Base-by-base conservation (phyloP, 306 rosid genomes). In the Castanea sativa region DNA sequence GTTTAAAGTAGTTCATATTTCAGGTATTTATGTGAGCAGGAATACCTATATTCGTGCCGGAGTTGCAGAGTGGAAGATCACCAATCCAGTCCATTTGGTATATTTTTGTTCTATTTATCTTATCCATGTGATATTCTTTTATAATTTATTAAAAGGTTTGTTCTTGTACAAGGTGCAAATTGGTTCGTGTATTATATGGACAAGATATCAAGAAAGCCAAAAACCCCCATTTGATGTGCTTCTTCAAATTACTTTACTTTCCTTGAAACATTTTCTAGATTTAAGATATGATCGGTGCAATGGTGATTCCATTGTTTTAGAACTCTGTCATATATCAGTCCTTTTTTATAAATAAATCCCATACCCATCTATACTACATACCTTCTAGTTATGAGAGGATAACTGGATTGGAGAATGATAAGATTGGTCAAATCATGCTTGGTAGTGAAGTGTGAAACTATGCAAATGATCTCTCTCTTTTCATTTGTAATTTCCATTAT, bases 81-180 rank as follows among this genome's bases (percentile, higher is more conserved):
- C 91, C 71, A 95, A 95, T 87, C 99, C 98, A 13, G 96, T 95
- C 79, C 98, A 95, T 53, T 79, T 95, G 92, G 99, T 94, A 94
- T 74, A 87, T 75, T 72, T 35, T 33, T 79, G 27, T 74, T 78
- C 67, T 60, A 68, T 55, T 60, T 32, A 32, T 61, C 32, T 56
- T 33, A 59, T 69, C 7, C 60, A 32, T 76, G 15, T 43, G 33
- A 25, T 41, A 8, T 8, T 58, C 12, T 38, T 32, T 9, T 35
- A 5, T 43, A 33, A 67, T 67, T 67, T 27, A 33, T 33, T 64
- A 6, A 35, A 67, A 67, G 27, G 27, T 67, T 67, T 67, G 27
- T 63, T 21, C 27, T 45, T 67, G 52, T 67, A 18, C 51, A 33
- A 7, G 72, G 13, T 67, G 72, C 72, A 35, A 4, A 35, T 33